Percentiles rank a stretch among this genome's conserved stretches.
These are phyloP conservation scores for Penicillium freii DNA, from an alignment of 2,329 filamentous ascomycete species.

Conservation along the genomic window DNA sequence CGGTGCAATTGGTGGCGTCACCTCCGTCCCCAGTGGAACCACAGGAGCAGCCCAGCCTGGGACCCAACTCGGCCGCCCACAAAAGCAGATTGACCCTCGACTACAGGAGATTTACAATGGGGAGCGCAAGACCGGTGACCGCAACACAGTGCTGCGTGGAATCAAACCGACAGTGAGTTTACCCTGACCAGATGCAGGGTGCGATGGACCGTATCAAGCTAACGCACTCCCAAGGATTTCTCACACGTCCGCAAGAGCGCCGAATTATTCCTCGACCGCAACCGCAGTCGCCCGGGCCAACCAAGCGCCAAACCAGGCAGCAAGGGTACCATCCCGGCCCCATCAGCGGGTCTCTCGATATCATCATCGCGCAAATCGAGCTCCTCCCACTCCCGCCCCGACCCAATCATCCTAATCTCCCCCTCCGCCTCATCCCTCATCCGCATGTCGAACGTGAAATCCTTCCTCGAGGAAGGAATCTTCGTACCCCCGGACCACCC, in stretches of 20 bases:
- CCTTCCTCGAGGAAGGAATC: constrained; percentile 81
- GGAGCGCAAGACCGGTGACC: constrained; percentile 87
- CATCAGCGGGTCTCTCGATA: constrained; percentile 40
- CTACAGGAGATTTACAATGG: constrained; percentile 86
- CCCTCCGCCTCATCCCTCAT: constrained; percentile 93
- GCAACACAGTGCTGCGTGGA: constrained; percentile 82
- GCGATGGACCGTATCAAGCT: not conserved
- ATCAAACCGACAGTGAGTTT: constrained; percentile 75
- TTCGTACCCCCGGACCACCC: constrained; percentile 73
- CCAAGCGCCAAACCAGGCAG: constrained; percentile 34
- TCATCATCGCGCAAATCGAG: constrained; percentile 39
- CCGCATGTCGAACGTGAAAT: constrained; percentile 92
- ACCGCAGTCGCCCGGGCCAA: constrained; percentile 41
- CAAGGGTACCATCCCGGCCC: constrained; percentile 35
- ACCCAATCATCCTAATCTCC: constrained; percentile 95
- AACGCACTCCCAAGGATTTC: constrained; percentile 68
- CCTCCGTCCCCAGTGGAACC: constrained; percentile 42
- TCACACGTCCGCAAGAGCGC: constrained; percentile 87
- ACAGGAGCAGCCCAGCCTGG: constrained; percentile 37
- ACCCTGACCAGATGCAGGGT: not conserved
- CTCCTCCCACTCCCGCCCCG: constrained; percentile 49
- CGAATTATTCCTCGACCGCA: constrained; percentile 66
- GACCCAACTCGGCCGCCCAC: constrained; percentile 46
- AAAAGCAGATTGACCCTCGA: constrained; percentile 74
- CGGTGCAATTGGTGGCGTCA: constrained; percentile 48